phyloP scores from a whole-genome alignment of 192 early-diverging fungal species.

The Phycomyces nitens region DNA sequence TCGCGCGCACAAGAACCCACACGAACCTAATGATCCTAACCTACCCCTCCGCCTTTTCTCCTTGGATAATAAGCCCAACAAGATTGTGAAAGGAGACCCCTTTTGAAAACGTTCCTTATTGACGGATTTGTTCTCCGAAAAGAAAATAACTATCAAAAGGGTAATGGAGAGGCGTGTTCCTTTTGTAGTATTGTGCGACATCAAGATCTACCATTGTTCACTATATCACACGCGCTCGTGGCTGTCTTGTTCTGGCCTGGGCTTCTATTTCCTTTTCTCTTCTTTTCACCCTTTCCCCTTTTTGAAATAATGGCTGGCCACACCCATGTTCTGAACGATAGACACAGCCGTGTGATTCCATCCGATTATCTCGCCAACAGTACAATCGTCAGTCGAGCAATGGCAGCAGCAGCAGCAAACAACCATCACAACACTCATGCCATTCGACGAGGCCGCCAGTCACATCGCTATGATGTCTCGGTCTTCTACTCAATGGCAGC shows the following conservation, averaged over 20 bases:
- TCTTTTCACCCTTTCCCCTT: not conserved
- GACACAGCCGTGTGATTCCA: not conserved
- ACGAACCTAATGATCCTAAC: too few species aligned
- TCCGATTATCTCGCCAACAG: constrained; percentile 7
- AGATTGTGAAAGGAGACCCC: too few species aligned
- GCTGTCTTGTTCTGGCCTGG: not conserved
- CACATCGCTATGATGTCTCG: constrained; percentile 67
- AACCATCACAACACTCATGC: constrained; percentile 19
- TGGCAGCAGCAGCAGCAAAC: constrained; percentile 32
- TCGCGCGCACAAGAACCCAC: too few species aligned
- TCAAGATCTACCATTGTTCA: too few species aligned
- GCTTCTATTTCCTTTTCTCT: not conserved
- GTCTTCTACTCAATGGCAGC: constrained; percentile 80
- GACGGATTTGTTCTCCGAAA: too few species aligned
- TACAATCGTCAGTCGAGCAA: constrained; percentile 28
- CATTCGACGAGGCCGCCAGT: constrained; percentile 44
- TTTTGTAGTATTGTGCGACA: too few species aligned
- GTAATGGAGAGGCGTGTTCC: too few species aligned
- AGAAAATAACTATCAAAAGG: too few species aligned
- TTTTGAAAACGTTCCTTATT: too few species aligned
- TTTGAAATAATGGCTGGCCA: not conserved
- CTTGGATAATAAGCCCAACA: too few species aligned
- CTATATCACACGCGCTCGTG: too few species aligned
- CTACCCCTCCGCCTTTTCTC: too few species aligned
- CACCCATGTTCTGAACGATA: not conserved